Base-by-base conservation (phyloP, 2,329 filamentous ascomycete species). In the Apiospora phragmitis region DNA sequence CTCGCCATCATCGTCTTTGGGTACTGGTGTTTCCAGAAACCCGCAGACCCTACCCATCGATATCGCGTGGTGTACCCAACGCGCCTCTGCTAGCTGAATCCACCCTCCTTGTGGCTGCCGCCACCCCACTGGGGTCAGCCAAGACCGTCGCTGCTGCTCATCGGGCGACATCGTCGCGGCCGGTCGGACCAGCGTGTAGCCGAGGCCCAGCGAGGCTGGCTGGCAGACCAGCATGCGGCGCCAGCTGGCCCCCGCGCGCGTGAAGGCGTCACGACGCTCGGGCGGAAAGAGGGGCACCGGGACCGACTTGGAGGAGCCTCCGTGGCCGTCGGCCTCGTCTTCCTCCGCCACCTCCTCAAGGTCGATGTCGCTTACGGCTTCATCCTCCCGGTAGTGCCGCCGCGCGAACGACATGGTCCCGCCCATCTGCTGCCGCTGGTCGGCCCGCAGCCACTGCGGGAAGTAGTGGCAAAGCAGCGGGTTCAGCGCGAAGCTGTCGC, bases 171-270 rank as follows among this genome's bases (percentile, higher is more conserved):
- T 49, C n/a, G 7, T 12, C 11, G 18, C 45, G 21, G 7, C n/a
- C 7, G 21, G 8, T 7, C 45, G 45, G 21, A 12, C 11, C 45
- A n/a, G 45, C 8, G 4, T 5, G 18, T 38, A 35, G 32, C 29
- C 55, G 2, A 62, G 32, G 8, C 18, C 55, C 32, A 12, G 4
- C 29, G 55, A 62, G 3, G 55, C 55, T 8, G 55, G 55, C 18
- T 62, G 55, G 55, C 55, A 62, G 18, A 62, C 55, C 29, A 62
- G 32, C 55, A 62, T 62, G 32, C 55, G 55, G 18, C 55, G 55
- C 55, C 55, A 62, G 55, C 55, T 62, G 55, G 55, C 55, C 6
- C 55, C 55, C 7, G 55, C 32, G 8, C 55, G 55, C 1, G 55
- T 62, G 1, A 62, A 62, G 29, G 55, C 55, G 1, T 38, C 55